These are phyloP conservation scores for Leonotis leonurus DNA, from an alignment of 257 asterid genomes.

Conservation along the genomic window DNA sequence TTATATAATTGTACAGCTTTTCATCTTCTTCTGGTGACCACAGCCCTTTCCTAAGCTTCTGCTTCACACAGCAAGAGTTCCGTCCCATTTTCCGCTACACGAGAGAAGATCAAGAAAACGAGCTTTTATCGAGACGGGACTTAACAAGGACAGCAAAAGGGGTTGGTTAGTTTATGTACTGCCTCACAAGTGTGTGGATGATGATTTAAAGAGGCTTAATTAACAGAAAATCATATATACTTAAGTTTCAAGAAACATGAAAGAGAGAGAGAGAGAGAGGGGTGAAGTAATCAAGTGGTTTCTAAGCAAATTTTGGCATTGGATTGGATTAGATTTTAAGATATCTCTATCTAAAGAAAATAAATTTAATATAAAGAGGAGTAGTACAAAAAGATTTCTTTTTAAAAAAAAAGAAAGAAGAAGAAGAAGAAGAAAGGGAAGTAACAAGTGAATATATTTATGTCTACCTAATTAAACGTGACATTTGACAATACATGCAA, in stretches of 20 bases:
- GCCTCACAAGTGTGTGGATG: not conserved
- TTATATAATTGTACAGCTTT: conserved; percentile 52
- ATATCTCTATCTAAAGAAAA: conserved; percentile 26
- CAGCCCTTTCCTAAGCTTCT: conserved; percentile 74
- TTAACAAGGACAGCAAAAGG: conserved; percentile 3
- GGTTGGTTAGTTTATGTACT: conserved; percentile 11
- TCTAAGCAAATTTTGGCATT: conserved; percentile 49
- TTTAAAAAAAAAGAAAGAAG: too few relatives aligned
- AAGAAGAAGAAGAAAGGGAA: too few relatives aligned
- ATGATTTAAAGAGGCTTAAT: conserved; percentile 32
- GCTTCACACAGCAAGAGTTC: conserved; percentile 50
- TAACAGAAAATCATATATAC: conserved; percentile 29
- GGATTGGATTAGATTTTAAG: conserved; percentile 48
- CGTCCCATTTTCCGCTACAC: conserved; percentile 52
- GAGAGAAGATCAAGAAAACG: not conserved
- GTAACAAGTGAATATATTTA: conserved; percentile 19
- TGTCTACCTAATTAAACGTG: conserved; percentile 13
- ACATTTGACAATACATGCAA: conserved; percentile 16
- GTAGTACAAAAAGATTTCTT: not conserved
- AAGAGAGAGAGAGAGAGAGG: conserved; percentile 19
- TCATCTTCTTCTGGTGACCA: conserved; percentile 99
- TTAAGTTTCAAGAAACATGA: conserved; percentile 38
- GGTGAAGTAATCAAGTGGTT: conserved; percentile 47
- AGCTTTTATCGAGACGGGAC: conserved; percentile 2
- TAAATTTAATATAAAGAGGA: not conserved